Conservation (phyloP, 371 early-diverging fungal genomes). For the Rhizopus microsporus region DNA sequence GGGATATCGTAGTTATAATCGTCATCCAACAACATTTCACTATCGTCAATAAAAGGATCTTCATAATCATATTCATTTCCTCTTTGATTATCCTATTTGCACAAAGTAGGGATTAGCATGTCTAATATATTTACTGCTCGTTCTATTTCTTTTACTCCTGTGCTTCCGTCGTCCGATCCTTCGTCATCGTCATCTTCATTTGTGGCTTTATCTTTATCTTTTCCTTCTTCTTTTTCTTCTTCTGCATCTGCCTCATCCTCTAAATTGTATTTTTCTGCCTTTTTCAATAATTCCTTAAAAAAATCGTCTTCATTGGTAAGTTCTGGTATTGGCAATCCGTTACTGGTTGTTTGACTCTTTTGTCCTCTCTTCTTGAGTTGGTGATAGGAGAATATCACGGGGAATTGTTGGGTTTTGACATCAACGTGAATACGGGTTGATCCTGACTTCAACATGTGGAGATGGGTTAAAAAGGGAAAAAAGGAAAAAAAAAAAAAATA, state of each 20-base stretch:
- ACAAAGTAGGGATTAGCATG: neutral
- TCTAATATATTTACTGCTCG: neutral
- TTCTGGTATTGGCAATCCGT: neutral
- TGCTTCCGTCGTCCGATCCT: constrained; percentile 11
- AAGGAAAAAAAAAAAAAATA: neutral
- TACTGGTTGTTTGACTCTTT: constrained; percentile 3
- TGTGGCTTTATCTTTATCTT: constrained; percentile 15
- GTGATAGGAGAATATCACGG: constrained; percentile 23
- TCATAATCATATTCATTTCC: constrained; percentile 45
- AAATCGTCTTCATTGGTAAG: constrained; percentile 16
- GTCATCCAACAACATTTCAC: constrained; percentile 52
- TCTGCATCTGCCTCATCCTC: constrained; percentile 2
- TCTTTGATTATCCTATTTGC: neutral
- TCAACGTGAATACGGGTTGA: constrained; percentile 19
- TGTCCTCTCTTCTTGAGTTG: constrained; percentile 23
- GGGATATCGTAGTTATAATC: constrained; percentile 33
- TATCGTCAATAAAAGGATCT: constrained; percentile 57
- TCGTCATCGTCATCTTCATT: constrained; percentile 16
- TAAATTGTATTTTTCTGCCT: constrained; percentile 17
- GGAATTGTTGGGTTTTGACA: constrained; percentile 15
- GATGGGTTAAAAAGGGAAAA: neutral
- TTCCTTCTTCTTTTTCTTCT: constrained; percentile 13
- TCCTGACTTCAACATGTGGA: neutral
- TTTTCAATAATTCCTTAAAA: constrained; percentile 20
- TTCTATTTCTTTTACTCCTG: neutral